Evolutionary conservation across 441 rosid species (phyloP), one percentile per base, ranked within the genome.

Genomic region (Biscutella laevigata): DNA sequence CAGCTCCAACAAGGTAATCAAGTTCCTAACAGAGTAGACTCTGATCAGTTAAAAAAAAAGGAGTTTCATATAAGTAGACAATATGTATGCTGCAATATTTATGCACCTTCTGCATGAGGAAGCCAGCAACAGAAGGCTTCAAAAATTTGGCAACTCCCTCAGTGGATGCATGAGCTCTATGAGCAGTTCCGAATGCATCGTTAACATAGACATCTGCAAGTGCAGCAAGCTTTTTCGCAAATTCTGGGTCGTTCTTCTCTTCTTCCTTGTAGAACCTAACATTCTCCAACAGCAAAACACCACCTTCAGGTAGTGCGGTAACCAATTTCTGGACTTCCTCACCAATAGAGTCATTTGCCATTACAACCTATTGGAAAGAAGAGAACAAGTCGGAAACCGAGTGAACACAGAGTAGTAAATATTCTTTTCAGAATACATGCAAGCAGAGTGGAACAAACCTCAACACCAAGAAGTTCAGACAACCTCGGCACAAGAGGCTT

Each of bases 71-170:
- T 14, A 13, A 10, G 17, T 36, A 27, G 33, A 46, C 22, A 19
- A 2, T 14, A 7, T 38, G 36, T 7, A 27, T 21, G 16, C 14
- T 5, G 36, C 3, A 65, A 24, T 0, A 20, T 22, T 2, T n/a
- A 34, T 14, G 2, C 3, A 17, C 97, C 86, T 87, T 91, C 75
- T 86, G 96, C 96, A 91, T 78, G 38, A 91, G 96, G 69, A 85
- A 91, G 59, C 98, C 98, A 59, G 96, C 95, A 63, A 91, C 98
- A 3, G 98, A 73, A 43, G 95, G 98, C 71, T 88, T 91, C 78
- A 88, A 69, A 71, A 40, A 86, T 25, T 88, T 92, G n/a, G 98
- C 76, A 12, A 79, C 96, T 10, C 98, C 98, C 56, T 88, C 96
- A 0, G 98, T 88, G 29, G 98, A 91, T 67, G 98, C 98, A 77